A percentile compares a stretch with the other conserved stretches of the same genome.
Evolutionary conservation across 225 moss, liverwort and hornwort species (phyloP).

Genomic region (Neckera pumila): DNA sequence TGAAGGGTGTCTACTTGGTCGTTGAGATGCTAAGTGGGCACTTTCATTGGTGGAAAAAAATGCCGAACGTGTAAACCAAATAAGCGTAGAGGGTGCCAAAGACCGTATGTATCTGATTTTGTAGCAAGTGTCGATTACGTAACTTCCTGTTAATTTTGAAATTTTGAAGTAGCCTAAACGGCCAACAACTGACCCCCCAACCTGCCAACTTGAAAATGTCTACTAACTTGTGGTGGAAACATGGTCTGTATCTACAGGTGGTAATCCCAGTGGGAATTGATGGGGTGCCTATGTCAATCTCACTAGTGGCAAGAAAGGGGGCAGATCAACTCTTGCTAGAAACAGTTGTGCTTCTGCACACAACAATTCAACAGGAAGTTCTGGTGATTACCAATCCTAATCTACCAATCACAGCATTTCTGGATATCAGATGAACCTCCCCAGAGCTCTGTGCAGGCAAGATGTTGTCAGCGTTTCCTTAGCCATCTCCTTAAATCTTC

Average conservation of each 20-base stretch:
- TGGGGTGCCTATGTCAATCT: slow-evolving; percentile 25
- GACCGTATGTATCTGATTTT: not conserved
- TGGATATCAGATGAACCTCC: slow-evolving; percentile 13
- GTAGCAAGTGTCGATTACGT: not conserved
- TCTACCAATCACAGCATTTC: slow-evolving; percentile 25
- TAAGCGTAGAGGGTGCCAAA: not conserved
- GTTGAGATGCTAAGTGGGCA: not conserved
- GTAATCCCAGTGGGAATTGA: slow-evolving; percentile 24
- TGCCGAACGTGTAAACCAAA: not conserved
- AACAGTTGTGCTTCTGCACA: slow-evolving; percentile 22
- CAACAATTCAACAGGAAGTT: slow-evolving; percentile 37
- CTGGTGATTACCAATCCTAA: slow-evolving; percentile 27
- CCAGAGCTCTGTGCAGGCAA: slow-evolving; percentile 16
- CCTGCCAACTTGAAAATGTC: not conserved
- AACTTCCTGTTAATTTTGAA: not conserved
- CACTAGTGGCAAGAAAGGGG: slow-evolving; percentile 25
- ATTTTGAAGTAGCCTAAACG: not conserved
- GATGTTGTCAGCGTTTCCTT: not conserved
- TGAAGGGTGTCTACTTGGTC: not conserved
- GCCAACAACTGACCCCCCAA: not conserved
- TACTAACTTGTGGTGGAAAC: not conserved
- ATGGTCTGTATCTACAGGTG: slow-evolving; percentile 9
- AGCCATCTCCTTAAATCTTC: not conserved
- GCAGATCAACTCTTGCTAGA: slow-evolving; percentile 26
- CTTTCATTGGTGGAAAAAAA: not conserved